Percentiles rank a stretch among this genome's conserved stretches.
phyloP scores from a whole-genome alignment of 805 yeast genomes.

The Torulaspora gathmanii region DNA sequence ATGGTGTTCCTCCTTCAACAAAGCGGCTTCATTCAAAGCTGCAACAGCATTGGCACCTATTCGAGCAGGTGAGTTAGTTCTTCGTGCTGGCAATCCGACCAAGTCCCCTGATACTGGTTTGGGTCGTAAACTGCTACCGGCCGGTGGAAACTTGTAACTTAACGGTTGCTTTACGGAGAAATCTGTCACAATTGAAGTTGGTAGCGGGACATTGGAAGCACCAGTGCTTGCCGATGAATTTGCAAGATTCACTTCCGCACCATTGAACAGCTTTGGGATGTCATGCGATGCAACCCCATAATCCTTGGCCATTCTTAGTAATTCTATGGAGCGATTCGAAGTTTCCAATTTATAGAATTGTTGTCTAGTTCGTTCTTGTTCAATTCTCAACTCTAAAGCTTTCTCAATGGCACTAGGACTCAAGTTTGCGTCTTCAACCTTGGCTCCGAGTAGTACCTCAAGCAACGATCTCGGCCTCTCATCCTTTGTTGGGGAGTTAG shows the following conservation, averaged over 20 bases:
- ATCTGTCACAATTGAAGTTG: slow-evolving; percentile 1
- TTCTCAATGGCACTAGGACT: slow-evolving; percentile 50
- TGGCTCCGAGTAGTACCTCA: slow-evolving; percentile 47
- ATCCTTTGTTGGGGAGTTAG: slow-evolving; percentile 8
- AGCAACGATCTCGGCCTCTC: slow-evolving; percentile 16
- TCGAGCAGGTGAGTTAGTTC: slow-evolving; percentile 63
- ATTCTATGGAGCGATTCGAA: slow-evolving; percentile 53
- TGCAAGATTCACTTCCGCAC: slow-evolving; percentile 1
- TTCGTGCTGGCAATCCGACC: slow-evolving; percentile 14
- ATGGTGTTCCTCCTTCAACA: slow-evolving; percentile 28
- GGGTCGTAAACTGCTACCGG: slow-evolving; percentile 10
- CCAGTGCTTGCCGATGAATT: neutral
- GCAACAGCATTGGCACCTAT: slow-evolving; percentile 73
- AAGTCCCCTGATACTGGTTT: slow-evolving; percentile 5
- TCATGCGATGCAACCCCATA: slow-evolving; percentile 60
- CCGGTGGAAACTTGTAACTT: slow-evolving; percentile 24
- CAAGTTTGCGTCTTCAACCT: slow-evolving; percentile 42
- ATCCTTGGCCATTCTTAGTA: slow-evolving; percentile 55
- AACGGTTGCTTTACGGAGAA: slow-evolving; percentile 11
- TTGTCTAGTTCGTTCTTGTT: slow-evolving; percentile 80
- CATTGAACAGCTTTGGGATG: slow-evolving; percentile 54
- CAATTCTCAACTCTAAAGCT: slow-evolving; percentile 56
- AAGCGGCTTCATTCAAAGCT: slow-evolving; percentile 33
- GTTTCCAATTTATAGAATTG: slow-evolving; percentile 66
- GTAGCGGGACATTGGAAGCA: neutral